Evolutionary conservation across 2,329 filamentous ascomycete species (phyloP).

Genomic region (Penicillium glabrum): DNA sequence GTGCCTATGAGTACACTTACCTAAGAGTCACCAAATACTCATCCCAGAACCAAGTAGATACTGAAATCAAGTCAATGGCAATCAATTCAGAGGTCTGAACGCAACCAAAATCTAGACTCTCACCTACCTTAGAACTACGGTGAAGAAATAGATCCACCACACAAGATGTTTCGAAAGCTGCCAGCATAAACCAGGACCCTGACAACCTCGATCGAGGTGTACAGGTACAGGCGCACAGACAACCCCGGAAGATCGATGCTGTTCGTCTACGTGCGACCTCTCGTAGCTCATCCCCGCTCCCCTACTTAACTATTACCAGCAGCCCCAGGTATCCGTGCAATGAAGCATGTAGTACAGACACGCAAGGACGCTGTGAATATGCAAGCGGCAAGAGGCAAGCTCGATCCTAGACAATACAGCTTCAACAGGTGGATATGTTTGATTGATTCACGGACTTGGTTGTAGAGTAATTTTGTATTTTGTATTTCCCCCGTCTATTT

Average conservation of each 20-base stretch:
- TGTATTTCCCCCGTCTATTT: conserved; percentile 18
- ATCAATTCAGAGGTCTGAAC: not conserved
- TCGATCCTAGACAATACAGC: conserved; percentile 1
- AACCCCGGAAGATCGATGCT: not conserved
- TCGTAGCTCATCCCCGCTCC: not conserved
- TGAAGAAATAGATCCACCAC: not conserved
- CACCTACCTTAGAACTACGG: not conserved
- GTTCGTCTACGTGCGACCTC: not conserved
- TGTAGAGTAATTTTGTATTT: not conserved
- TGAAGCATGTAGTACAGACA: not conserved
- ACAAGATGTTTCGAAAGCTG: not conserved
- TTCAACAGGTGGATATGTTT: not conserved
- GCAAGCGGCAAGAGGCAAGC: conserved; percentile 2
- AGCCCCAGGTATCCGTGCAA: not conserved
- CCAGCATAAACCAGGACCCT: not conserved
- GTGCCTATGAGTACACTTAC: not conserved
- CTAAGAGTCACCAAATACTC: too few relatives aligned
- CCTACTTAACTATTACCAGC: not conserved
- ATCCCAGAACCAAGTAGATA: not conserved
- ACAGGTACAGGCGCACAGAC: not conserved
- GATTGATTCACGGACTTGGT: not conserved
- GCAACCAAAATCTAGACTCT: not conserved
- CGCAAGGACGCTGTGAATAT: not conserved
- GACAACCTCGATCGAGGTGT: not conserved
- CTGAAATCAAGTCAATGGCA: too few relatives aligned